Conservation (phyloP, 2,329 filamentous ascomycete species). For the Botrytis elliptica region DNA sequence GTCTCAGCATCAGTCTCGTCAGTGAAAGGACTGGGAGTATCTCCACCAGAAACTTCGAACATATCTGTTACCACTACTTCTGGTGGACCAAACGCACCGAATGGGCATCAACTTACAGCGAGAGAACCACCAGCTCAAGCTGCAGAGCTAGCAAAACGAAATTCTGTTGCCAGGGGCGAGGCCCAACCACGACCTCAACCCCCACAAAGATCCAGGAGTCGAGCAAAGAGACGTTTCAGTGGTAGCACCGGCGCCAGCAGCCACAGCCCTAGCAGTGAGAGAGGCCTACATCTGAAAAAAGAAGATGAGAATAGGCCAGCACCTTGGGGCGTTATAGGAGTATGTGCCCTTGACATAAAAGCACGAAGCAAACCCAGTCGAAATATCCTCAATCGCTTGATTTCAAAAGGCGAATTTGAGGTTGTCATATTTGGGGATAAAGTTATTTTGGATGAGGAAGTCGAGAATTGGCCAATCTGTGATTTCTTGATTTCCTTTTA, state of each 20-base stretch:
- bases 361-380: conserved; percentile 94
- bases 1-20: conserved; percentile 29
- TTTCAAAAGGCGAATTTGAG: conserved; percentile 89
- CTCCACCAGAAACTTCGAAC: conserved; percentile 52
- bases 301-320: conserved; percentile 63
- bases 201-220: conserved; percentile 62
- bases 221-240: conserved; percentile 73
- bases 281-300: conserved; percentile 49
- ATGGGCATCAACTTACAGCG: conserved; percentile 47
- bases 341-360: conserved; percentile 94
- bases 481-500: conserved; percentile 99
- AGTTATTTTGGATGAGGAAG: conserved; percentile 93
- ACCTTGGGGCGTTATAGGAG: conserved; percentile 72
- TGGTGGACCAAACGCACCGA: conserved; percentile 44
- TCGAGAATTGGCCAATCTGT: conserved; percentile 90
- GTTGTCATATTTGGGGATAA: conserved; percentile 98
- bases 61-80: conserved; percentile 56
- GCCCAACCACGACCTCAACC: conserved; percentile 41
- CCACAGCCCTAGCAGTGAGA: conserved; percentile 74
- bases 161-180: conserved; percentile 37
- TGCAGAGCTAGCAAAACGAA: conserved; percentile 38
- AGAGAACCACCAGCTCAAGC: conserved; percentile 36
- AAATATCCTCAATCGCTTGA: conserved; percentile 90
- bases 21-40: conserved; percentile 26
- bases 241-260: conserved; percentile 80